Conservation (phyloP, 2,329 filamentous ascomycete species). For the Escovopsis sp. region DNA sequence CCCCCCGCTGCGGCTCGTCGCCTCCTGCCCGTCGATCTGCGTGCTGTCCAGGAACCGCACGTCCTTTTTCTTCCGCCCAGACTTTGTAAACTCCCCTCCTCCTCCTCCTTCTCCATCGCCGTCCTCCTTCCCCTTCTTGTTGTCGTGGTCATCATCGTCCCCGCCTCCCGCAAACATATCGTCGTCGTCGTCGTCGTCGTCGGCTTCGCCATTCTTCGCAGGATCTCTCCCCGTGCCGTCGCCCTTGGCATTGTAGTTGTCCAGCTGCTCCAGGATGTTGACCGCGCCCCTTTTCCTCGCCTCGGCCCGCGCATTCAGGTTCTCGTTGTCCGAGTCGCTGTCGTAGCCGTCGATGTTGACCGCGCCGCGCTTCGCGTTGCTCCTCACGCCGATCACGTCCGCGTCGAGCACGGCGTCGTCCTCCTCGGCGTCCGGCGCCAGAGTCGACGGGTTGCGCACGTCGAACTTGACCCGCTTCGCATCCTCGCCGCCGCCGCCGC, state of each 20-base stretch:
- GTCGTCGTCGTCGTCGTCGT: conserved; percentile 33
- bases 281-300: conserved; percentile 37
- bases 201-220: background rate
- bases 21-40: conserved; percentile 67
- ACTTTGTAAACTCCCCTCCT: conserved; percentile 16
- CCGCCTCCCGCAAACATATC: conserved; percentile 75
- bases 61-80: conserved; percentile 46
- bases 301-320: conserved; percentile 62
- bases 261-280: conserved; percentile 35
- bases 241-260: conserved; percentile 35
- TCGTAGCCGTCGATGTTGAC: conserved; percentile 97
- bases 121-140: conserved; percentile 5
- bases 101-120: conserved; percentile 17
- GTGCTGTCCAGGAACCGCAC: conserved; percentile 44
- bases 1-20: conserved; percentile 57
- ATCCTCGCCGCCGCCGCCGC: conserved; percentile 27
- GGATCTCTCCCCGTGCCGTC: conserved; percentile 17
- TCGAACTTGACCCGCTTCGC: conserved; percentile 84
- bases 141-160: conserved; percentile 33
- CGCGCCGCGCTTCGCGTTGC: conserved; percentile 74
- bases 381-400: conserved; percentile 75
- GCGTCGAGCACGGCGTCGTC: conserved; percentile 65
- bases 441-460: conserved; percentile 80
- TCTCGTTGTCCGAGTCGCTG: conserved; percentile 83
- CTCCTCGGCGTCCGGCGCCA: conserved; percentile 67